Base-by-base conservation (phyloP, 805 yeast genomes). In the Candida sanyiensis region DNA sequence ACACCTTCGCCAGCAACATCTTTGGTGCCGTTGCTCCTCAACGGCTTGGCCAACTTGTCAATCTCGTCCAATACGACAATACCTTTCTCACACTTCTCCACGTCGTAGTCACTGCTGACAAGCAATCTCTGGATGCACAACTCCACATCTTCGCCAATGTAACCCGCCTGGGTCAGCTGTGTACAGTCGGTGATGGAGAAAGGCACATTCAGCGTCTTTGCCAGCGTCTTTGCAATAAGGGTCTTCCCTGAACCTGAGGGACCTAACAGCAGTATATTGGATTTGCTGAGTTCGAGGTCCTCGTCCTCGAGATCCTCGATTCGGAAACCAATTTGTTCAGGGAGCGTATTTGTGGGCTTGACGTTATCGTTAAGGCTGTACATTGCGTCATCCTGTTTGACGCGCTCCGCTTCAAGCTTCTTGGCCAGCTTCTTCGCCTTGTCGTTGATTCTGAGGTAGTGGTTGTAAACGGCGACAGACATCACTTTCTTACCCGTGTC, bases 1-100 rank as follows among this genome's bases (percentile, higher is more conserved):
- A 77, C 82, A 35, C 83, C 82, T 54, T 77, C 82, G 7, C 83
- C 83, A 1, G 80, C 64, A 2, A 76, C 77, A 52, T 76, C 83
- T 44, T 73, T 72, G 0, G 75, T 66, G 4, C 76, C 77, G 24
- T 63, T 62, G 25, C 61, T 56, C 10, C 65, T 63, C 1, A 69
- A 56, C 1, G 75, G 72, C 45, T 71, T 73, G 0, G 81, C 70
- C 9, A 77, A 50, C 44, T 75, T 77, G 46, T 77, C 81, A 16
- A 76, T 60, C 48, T 77, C 83, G 52, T 77, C 82, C 4, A 77
- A 52, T 4, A 77, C 81, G 35, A 77, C 66, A 21, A 75, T 74
- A 5, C 83, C 83, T 40, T 67, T 64, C 47, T 76, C 77, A 21
- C 77, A 70, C 27, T 63, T 63, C 8, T 66, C 70, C 18, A 73